Percentiles rank a stretch among this genome's conserved stretches.
Evolutionary conservation across 805 yeast genomes (phyloP).

Genomic region (Barnettozyma populi): DNA sequence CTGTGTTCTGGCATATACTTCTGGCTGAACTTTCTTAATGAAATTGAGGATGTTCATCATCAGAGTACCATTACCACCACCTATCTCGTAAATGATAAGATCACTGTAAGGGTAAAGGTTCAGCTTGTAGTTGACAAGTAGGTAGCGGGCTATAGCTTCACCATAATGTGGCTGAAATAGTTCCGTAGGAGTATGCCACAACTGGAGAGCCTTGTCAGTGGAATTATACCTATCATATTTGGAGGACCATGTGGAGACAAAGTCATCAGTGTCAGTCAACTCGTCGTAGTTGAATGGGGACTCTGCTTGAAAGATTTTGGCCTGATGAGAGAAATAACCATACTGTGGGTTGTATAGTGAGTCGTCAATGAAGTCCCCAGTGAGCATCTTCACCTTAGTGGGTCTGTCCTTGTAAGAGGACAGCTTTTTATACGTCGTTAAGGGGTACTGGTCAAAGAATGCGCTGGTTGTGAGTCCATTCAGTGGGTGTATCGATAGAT

Average conservation of each 20-base stretch:
- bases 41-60: constrained; percentile 71
- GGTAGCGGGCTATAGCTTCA: constrained; percentile 76
- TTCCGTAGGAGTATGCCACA: constrained; percentile 91
- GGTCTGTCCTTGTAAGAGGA: constrained; percentile 43
- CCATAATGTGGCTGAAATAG: constrained; percentile 81
- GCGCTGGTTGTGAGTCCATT: constrained; percentile 12
- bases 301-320: constrained; percentile 66
- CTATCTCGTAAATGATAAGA: constrained; percentile 77
- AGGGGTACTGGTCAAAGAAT: constrained; percentile 20
- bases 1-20: constrained; percentile 60
- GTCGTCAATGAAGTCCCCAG: constrained; percentile 79
- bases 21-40: constrained; percentile 58
- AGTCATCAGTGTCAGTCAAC: constrained; percentile 60
- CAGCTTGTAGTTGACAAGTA: constrained; percentile 64
- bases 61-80: constrained; percentile 86
- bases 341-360: constrained; percentile 75
- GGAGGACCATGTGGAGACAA: constrained; percentile 60
- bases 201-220: constrained; percentile 38
- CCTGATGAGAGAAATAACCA: constrained; percentile 78
- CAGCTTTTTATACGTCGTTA: constrained; percentile 16
- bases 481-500: constrained; percentile 16
- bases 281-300: constrained; percentile 58
- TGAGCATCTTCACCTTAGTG: constrained; percentile 57
- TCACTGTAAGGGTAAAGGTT: constrained; percentile 66
- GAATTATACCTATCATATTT: constrained; percentile 51